phyloP scores from a whole-genome alignment of 2,329 filamentous ascomycete genomes.

The Claviceps sp. region DNA sequence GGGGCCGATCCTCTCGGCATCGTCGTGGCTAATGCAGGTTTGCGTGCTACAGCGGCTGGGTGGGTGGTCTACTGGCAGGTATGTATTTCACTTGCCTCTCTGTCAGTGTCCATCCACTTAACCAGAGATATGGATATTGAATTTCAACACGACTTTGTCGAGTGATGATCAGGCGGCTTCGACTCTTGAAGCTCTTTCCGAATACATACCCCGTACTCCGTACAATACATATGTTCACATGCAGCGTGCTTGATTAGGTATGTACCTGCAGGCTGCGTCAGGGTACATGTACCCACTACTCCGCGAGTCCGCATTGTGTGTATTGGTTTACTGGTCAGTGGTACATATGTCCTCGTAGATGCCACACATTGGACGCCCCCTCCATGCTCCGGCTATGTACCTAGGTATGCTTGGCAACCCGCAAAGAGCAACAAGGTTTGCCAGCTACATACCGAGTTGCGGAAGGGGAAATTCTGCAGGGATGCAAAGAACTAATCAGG shows the following conservation, averaged over 20 bases:
- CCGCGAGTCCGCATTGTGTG: background rate
- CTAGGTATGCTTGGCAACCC: background rate
- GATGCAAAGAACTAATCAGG: background rate
- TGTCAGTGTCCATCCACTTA: no score
- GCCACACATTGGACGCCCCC: background rate
- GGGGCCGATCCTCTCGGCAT: background rate
- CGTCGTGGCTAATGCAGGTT: background rate
- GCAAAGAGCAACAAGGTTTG: background rate
- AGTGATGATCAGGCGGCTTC: background rate
- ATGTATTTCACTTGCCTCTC: background rate
- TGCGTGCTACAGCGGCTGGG: background rate
- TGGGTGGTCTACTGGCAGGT: background rate
- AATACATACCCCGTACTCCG: background rate
- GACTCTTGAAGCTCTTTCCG: background rate
- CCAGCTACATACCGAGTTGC: background rate
- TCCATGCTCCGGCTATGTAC: no score
- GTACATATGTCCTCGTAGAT: background rate
- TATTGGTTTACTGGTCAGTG: no score
- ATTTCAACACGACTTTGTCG: background rate
- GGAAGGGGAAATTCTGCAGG: background rate
- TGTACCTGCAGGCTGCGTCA: no score
- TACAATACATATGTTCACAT: background rate
- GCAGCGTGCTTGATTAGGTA: background rate
- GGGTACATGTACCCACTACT: no score
- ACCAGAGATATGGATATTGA: background rate